Base-by-base conservation (phyloP, 805 yeast genomes). In the Starmerella lactis-condensi region DNA sequence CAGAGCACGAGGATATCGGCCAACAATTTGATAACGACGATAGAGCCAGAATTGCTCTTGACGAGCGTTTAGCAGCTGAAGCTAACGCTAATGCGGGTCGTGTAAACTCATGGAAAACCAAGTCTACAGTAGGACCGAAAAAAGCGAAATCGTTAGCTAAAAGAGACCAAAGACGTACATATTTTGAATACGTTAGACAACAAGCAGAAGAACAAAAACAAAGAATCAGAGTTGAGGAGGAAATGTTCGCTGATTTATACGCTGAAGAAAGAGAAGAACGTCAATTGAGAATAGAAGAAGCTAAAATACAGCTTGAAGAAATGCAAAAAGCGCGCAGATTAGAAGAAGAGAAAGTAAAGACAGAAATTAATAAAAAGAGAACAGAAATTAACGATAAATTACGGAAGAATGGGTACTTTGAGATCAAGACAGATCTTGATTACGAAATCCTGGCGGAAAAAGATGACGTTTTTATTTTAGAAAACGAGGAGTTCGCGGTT, bases 121-220 rank as follows among this genome's bases (percentile, higher is more conserved):
- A 42, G 16, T 42, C 39, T 14, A 34, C 30, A 16, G 53, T 52
- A 3, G 56, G 57, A 17, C 37, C 49, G 13, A 52, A 52, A 34
- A 52, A 52, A 42, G 46, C 56, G 26, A 43, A 42, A 30, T 48
- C 55, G 14, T 43, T 50, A 22, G 55, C 52, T 5, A 31, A 40
- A 15, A 32, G 47, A 21, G 57, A 51, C 24, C 51, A 44, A 31
- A 41, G 50, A n/a, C 35, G 55, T 4, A 50, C 50, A 17, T 52
- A 48, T 34, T 45, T 39, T 32, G 57, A 52, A 39, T 46, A 40
- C 30, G 44, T 52, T 17, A 41, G 54, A 14, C 46, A 47, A 32
- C 37, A 36, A 34, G 52, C 52, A 15, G 52, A 43, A 23, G 44
- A 37, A n/a, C 41, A 41, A 22, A 34, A 45, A 6, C 36, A 36